Conservation (phyloP, 345 rosid species). For the Geranium brycei region DNA sequence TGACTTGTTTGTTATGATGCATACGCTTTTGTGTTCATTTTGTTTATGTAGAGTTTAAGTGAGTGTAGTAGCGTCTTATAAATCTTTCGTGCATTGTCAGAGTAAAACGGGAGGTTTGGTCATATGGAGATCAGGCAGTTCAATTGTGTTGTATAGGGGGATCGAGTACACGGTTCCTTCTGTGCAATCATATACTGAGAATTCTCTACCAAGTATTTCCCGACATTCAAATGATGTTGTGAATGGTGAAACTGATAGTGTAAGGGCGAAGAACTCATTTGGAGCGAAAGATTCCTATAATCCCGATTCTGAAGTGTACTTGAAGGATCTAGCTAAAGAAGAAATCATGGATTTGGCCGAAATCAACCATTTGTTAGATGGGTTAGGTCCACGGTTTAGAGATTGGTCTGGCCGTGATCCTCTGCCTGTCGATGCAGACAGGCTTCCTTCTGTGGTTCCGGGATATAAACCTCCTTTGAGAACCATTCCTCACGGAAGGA, state of each 20-base stretch:
- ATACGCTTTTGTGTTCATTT: too few relatives aligned
- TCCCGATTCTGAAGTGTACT: slow-evolving; percentile 28
- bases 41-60: slow-evolving; percentile 9
- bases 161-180: slow-evolving; percentile 58
- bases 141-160: slow-evolving; percentile 80
- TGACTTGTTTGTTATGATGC: background rate
- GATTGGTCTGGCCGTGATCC: slow-evolving; percentile 92
- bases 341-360: slow-evolving; percentile 46
- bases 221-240: slow-evolving; percentile 7
- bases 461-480: slow-evolving; percentile 64
- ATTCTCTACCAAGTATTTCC: slow-evolving; percentile 17
- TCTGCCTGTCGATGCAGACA: slow-evolving; percentile 86
- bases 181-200: slow-evolving; percentile 43
- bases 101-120: slow-evolving; percentile 76
- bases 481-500: slow-evolving; percentile 57
- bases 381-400: slow-evolving; percentile 70
- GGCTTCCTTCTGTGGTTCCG: slow-evolving; percentile 62
- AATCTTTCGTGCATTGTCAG: slow-evolving; percentile 27
- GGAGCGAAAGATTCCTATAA: slow-evolving; percentile 12
- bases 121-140: slow-evolving; percentile 93
- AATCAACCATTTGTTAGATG: slow-evolving; percentile 53
- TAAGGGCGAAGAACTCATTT: slow-evolving; percentile 10
- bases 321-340: slow-evolving; percentile 39
- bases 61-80: background rate
- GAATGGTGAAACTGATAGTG: slow-evolving; percentile 6